A percentile compares a stretch with the other conserved stretches of the same genome.
Evolutionary conservation across 371 early-diverging fungal genomes (phyloP).

Genomic region (Mucor velutinosus): DNA sequence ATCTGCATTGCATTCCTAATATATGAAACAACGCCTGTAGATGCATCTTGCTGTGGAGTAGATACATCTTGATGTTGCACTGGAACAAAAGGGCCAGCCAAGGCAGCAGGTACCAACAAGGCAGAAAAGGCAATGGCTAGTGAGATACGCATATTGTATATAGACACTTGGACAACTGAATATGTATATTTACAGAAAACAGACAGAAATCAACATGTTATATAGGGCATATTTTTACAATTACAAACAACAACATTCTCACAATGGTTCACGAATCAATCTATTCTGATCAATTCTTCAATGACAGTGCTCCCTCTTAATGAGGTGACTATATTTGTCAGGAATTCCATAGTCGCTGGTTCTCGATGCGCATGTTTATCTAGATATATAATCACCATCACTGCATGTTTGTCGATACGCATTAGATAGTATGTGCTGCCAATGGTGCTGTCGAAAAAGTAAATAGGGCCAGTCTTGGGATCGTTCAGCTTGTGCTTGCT

Average conservation of each 20-base stretch:
- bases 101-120: neutral
- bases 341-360: conserved; percentile 53
- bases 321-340: conserved; percentile 42
- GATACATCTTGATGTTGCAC: neutral
- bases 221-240: neutral
- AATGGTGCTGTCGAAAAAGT: conserved; percentile 61
- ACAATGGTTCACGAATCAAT: conserved; percentile 10
- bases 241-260: neutral
- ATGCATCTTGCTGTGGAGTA: neutral
- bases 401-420: conserved; percentile 60
- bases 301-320: conserved; percentile 44
- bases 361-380: conserved; percentile 60
- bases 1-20: neutral
- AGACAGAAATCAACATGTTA: neutral
- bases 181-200: neutral
- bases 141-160: neutral
- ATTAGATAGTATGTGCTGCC: conserved; percentile 64
- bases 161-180: neutral
- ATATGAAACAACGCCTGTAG: neutral
- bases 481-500: conserved; percentile 51
- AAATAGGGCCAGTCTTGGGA: conserved; percentile 37
- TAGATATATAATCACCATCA: conserved; percentile 58
- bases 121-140: neutral
- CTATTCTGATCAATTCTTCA: conserved; percentile 36
- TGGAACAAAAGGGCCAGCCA: neutral